Conservation (phyloP, 768 basidiomycete species). For the Rhodotorula taiwanensis region DNA sequence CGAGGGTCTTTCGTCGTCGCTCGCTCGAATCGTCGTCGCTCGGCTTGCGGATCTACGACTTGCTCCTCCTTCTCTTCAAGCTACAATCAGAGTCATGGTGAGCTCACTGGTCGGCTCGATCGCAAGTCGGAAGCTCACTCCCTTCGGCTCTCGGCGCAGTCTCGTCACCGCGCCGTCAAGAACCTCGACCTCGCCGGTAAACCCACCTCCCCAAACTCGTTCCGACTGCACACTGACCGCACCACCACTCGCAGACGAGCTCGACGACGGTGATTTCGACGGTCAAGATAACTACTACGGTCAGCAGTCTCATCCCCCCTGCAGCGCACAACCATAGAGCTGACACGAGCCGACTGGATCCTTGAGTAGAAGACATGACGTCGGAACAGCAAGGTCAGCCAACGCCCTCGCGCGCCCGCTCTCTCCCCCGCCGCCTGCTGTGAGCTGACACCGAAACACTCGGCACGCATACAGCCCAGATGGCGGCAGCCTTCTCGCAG, state of each 20-base stretch:
- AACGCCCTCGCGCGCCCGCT: neutral
- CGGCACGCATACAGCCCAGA: constrained; percentile 55
- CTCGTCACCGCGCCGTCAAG: constrained; percentile 80
- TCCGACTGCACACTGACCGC: neutral
- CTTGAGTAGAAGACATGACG: constrained; percentile 51
- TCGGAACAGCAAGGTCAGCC: constrained; percentile 68
- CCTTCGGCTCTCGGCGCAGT: constrained; percentile 56
- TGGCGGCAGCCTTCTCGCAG: constrained; percentile 64
- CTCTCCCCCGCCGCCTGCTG: too few species aligned
- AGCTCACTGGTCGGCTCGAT: neutral
- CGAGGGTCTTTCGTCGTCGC: neutral
- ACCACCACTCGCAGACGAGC: constrained; percentile 24
- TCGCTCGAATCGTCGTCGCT: neutral
- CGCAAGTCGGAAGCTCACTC: too few species aligned
- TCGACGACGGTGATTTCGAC: constrained; percentile 64
- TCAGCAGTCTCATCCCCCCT: constrained; percentile 12
- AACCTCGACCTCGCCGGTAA: constrained; percentile 66
- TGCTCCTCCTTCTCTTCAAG: neutral
- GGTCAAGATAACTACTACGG: constrained; percentile 54
- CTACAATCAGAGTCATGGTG: neutral
- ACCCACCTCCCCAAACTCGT: constrained; percentile 5
- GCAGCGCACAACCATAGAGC: too few species aligned
- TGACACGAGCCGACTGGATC: neutral
- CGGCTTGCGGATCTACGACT: too few species aligned
- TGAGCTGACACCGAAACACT: constrained; percentile 35